phyloP scores from a whole-genome alignment of 1,284 basidiomycete genomes.

The Malassezia nana region DNA sequence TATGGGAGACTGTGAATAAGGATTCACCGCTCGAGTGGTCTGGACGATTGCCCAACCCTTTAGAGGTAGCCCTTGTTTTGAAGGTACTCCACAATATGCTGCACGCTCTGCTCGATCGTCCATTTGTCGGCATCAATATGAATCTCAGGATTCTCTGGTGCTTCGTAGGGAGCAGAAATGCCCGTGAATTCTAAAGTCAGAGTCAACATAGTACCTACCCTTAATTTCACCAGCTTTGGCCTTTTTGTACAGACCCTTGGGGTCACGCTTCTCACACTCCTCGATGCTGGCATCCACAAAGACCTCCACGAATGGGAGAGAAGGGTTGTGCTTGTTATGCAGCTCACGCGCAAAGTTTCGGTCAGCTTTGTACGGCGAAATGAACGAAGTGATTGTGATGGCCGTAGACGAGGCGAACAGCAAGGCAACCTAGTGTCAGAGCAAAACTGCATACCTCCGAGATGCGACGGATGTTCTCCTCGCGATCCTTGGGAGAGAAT shows the following conservation, averaged over 20 bases:
- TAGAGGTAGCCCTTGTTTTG: constrained; percentile 51
- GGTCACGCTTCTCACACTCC: constrained; percentile 83
- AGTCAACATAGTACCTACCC: constrained; percentile 54
- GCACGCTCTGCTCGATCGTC: constrained; percentile 69
- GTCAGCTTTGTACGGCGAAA: constrained; percentile 86
- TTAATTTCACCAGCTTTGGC: constrained; percentile 92
- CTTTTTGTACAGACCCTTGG: constrained; percentile 96
- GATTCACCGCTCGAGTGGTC: too few relatives aligned
- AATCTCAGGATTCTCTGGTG: constrained; percentile 73
- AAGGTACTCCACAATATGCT: constrained; percentile 73
- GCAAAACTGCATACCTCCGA: constrained; percentile 57
- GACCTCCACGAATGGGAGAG: constrained; percentile 74
- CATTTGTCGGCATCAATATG: constrained; percentile 80
- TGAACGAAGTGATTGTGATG: constrained; percentile 87
- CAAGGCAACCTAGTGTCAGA: constrained; percentile 59
- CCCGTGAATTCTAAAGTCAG: constrained; percentile 76
- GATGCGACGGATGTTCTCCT: constrained; percentile 95
- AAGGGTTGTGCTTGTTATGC: constrained; percentile 56
- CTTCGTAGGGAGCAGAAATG: constrained; percentile 92
- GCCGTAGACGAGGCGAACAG: constrained; percentile 81
- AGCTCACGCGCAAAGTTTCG: constrained; percentile 72
- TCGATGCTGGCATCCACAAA: constrained; percentile 83
- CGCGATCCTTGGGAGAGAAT: constrained; percentile 85
- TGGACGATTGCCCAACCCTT: neutral
- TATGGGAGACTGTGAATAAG: too few relatives aligned